Evolutionary conservation across 2,329 filamentous ascomycete genomes (phyloP).

Genomic region (Epichloe hybrida): DNA sequence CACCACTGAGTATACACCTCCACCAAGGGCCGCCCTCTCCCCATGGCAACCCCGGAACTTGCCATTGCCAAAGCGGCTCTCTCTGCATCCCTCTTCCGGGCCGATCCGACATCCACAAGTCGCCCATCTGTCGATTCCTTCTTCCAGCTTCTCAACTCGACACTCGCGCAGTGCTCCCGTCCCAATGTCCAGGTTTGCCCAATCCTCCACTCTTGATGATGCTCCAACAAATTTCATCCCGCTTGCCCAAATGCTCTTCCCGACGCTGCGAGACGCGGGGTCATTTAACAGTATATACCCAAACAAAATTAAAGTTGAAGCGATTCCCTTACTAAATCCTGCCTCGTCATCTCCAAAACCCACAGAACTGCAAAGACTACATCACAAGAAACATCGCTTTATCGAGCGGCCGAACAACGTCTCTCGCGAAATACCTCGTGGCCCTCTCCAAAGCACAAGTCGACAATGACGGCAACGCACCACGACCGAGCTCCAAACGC

Average conservation of each 20-base stretch:
- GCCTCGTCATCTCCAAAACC: constrained; percentile 2
- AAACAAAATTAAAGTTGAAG: not conserved
- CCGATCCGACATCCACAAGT: constrained; percentile 54
- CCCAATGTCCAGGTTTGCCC: constrained; percentile 78
- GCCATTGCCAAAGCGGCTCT: constrained; percentile 72
- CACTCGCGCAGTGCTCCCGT: constrained; percentile 58
- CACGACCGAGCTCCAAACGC: constrained; percentile 45
- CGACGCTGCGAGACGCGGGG: not conserved
- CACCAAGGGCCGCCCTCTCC: constrained; percentile 1
- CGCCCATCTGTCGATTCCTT: constrained; percentile 59
- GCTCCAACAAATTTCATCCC: not conserved
- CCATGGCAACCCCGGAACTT: constrained; percentile 55
- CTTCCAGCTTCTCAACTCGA: constrained; percentile 49
- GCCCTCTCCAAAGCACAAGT: constrained; percentile 42
- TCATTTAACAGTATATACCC: not conserved
- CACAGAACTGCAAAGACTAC: constrained; percentile 77
- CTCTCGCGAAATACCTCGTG: constrained; percentile 63
- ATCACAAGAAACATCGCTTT: constrained; percentile 57
- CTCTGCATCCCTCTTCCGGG: constrained; percentile 56
- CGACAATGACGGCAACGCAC: constrained; percentile 21
- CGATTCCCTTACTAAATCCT: constrained; percentile 7
- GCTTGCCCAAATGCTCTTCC: not conserved
- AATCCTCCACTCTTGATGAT: not conserved
- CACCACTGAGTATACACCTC: not conserved
- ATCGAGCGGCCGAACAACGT: constrained; percentile 50